phyloP scores from a whole-genome alignment of 108 stramenopile species.

The Parietichytrium sp. region DNA sequence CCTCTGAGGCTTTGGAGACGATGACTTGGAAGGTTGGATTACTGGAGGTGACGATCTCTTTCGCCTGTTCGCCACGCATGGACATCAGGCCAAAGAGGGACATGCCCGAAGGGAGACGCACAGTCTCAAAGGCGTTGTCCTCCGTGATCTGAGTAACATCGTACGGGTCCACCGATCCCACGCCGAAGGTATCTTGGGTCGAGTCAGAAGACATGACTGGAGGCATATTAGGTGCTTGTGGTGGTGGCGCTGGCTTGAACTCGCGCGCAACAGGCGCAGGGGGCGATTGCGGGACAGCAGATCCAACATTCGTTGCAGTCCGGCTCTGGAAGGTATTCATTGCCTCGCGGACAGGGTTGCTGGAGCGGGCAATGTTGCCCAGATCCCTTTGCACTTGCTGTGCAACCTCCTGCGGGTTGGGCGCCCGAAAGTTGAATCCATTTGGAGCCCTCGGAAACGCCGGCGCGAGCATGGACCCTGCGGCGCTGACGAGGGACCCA shows the following conservation, averaged over 20 bases:
- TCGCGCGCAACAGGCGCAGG: too few relatives aligned
- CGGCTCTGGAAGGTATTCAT: too few relatives aligned
- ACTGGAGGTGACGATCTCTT: background rate
- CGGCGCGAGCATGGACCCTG: background rate
- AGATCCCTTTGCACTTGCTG: background rate
- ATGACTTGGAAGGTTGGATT: slow-evolving; percentile 14
- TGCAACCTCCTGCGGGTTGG: background rate
- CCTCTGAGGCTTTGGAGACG: slow-evolving; percentile 1
- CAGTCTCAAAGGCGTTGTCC: background rate
- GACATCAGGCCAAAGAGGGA: slow-evolving; percentile 33
- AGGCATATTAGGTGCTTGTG: too few relatives aligned
- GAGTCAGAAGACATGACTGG: too few relatives aligned
- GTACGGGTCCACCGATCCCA: background rate
- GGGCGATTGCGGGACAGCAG: too few relatives aligned
- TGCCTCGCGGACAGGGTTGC: too few relatives aligned
- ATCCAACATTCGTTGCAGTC: too few relatives aligned
- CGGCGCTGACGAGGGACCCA: background rate
- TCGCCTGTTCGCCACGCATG: slow-evolving; percentile 10
- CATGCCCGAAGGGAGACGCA: background rate
- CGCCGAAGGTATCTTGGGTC: too few relatives aligned
- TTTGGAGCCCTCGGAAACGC: background rate
- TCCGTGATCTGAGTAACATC: background rate
- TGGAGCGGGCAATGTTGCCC: too few relatives aligned
- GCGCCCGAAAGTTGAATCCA: background rate
- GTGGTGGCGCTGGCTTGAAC: too few relatives aligned